Evolutionary conservation across 345 rosid species (phyloP), one percentile per base, ranked within the genome.

Genomic region (Capsella bursapastoris): DNA sequence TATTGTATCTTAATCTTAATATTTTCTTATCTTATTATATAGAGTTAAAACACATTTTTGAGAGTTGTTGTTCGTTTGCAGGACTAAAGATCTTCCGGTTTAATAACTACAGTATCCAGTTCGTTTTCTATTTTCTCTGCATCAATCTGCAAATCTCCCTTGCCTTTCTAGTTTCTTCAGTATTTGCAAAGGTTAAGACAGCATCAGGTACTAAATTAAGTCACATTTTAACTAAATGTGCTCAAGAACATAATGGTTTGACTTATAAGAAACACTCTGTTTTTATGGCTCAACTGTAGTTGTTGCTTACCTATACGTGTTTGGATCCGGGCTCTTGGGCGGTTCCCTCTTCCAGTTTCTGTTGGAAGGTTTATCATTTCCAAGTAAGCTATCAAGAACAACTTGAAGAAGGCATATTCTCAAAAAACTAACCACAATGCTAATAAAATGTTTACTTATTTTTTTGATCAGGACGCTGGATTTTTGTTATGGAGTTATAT

Each of bases 311-410:
- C 76, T 92, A 72, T 68, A 57, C 1, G 90, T 90, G 41, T 95
- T 90, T 70, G 99, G 91, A 80, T 74, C 93, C 64, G 97, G 97
- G 28, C 96, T 95, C 40, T 69, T 95, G 32, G 97, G 97, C 11
- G 82, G 61, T 69, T 90, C 86, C 76, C 91, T 95, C 64, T 90
- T 90, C 68, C 81, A 90, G 74, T 34, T 72, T 80, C 83, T 90
- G 15, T 34, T 92, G 66, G 75, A 89, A 83, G 96, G 89, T n/a
- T 1, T 58, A 25, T 80, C 96, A 37, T 90, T 88, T 73, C 96
- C 97, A 22, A 83, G 97, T 95, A 87, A 77, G 97, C 78, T 66
- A 37, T 52, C 74, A 47, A 55, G 34, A 50, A 5, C 27, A 68
- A 38, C 45, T 31, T 31, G 12, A 63, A 66, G 31, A 57, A 61